Base-by-base conservation (phyloP, 371 early-diverging fungal genomes). In the Rhizomucor miehei region DNA sequence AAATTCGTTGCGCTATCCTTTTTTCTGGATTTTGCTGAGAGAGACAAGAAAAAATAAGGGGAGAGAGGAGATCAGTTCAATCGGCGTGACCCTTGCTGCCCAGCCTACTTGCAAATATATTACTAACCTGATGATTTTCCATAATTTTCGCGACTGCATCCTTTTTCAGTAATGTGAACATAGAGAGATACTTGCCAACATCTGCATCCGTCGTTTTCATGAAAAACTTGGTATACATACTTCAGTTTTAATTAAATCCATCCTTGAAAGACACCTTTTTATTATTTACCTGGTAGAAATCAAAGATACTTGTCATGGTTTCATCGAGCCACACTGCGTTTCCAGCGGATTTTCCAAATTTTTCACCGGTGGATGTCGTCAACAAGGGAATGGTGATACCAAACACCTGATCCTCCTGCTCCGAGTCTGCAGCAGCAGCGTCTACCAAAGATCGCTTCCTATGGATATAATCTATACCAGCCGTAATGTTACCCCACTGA, bases 401-500 rank as follows among this genome's bases (percentile, higher is more conserved):
- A 73, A 77, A 92, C 0, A 88, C 92, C 8, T 57, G 60, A 47
- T 58, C 9, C 46, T 63, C 54, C 54, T 71, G 55, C 54, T 59
- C 48, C 52, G 62, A 40, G 52, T 62, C 51, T 55, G 52, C 46
- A 29, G 29, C 3, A 5, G 52, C 46, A 29, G 29, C 3, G 3
- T 29, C 29, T 44, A 38, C 45, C 1, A 36, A 19, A 34, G 41
- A 45, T 52, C 59, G 55, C 54, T 82, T 78, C 53, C 84, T 87
- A 50, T 82, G 79, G 41, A 97, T 94, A 63, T 95, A 64, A 40
- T 97, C 97, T 35, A 93, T 90, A 23, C 98, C 98, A 0, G 97
- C 91, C 0, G 88, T 85, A 54, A 97, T 97, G 63, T 97, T 97
- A 1, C 98, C 98, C 97, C 97, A 96, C 63, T 97, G 98, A 63